These are phyloP conservation scores for Pichia kudriavzevii DNA, from an alignment of 1,139 yeast genomes.

Conservation along the genomic window DNA sequence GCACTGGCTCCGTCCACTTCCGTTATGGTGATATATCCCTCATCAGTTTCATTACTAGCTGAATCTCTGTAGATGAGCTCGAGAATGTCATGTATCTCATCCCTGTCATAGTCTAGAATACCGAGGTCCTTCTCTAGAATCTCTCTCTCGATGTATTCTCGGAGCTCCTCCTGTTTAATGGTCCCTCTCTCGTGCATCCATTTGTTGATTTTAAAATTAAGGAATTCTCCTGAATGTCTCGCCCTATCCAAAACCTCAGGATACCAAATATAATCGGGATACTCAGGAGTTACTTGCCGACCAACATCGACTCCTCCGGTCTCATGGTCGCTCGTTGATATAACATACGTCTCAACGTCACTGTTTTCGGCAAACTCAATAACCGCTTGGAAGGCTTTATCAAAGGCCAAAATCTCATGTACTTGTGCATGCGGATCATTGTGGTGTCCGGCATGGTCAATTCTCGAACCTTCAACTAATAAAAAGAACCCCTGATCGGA, in stretches of 20 bases:
- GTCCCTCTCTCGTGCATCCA: conserved; percentile 1
- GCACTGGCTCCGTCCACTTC: conserved; percentile 23
- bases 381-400: conserved; percentile 65
- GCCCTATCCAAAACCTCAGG: conserved; percentile 64
- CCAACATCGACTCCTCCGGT: conserved; percentile 83
- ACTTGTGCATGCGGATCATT: conserved; percentile 89
- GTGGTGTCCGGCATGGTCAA: conserved; percentile 87
- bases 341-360: conserved; percentile 63
- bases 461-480: conserved; percentile 78
- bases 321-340: conserved; percentile 84
- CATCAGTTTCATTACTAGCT: background rate
- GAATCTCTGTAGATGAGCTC: background rate
- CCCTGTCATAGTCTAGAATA: conserved; percentile 40
- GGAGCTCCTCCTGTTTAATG: conserved; percentile 25
- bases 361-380: conserved; percentile 54
- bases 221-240: conserved; percentile 65
- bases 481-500: conserved; percentile 75
- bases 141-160: conserved; percentile 40
- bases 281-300: conserved; percentile 53
- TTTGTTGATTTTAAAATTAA: conserved; percentile 34
- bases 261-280: conserved; percentile 70
- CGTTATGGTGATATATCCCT: conserved; percentile 36
- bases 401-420: conserved; percentile 68
- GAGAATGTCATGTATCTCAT: conserved; percentile 6
- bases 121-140: conserved; percentile 48